Evolutionary conservation across 2,329 filamentous ascomycete species (phyloP).

Genomic region (Cladosporium sp.): DNA sequence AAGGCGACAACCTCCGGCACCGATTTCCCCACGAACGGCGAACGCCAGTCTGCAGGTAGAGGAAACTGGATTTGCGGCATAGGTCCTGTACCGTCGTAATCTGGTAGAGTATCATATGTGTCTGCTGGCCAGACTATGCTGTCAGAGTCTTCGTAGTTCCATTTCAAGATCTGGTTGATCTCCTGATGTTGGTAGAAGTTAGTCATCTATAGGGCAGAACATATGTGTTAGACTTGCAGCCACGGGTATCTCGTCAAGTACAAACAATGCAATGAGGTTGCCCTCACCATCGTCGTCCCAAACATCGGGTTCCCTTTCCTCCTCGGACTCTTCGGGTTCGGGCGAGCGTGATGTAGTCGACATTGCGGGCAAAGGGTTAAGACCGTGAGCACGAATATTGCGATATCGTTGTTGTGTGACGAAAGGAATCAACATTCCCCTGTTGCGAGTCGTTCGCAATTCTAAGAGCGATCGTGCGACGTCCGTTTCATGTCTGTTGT

Average conservation of each 20-base stretch:
- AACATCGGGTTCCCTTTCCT: not conserved
- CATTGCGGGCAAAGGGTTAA: not conserved
- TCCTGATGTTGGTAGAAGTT: not conserved
- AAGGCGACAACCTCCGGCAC: not conserved
- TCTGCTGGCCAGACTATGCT: not conserved
- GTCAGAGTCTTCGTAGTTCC: not conserved
- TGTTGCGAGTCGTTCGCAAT: no score
- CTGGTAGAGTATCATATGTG: not conserved
- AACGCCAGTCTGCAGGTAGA: not conserved
- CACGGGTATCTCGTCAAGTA: not conserved
- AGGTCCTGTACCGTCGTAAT: not conserved
- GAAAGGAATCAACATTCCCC: no score
- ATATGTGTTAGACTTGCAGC: not conserved
- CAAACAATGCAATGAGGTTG: not conserved
- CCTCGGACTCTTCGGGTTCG: not conserved
- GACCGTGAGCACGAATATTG: no score
- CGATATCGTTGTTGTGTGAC: no score
- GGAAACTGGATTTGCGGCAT: not conserved
- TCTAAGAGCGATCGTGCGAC: not conserved
- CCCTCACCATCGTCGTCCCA: not conserved
- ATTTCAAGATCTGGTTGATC: not conserved
- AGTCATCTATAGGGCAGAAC: not conserved
- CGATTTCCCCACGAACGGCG: not conserved
- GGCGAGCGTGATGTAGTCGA: not conserved
- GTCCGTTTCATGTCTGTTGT: not conserved